phyloP scores from a whole-genome alignment of 148 eudicot genomes.

The Rhododendron ferrugineum region DNA sequence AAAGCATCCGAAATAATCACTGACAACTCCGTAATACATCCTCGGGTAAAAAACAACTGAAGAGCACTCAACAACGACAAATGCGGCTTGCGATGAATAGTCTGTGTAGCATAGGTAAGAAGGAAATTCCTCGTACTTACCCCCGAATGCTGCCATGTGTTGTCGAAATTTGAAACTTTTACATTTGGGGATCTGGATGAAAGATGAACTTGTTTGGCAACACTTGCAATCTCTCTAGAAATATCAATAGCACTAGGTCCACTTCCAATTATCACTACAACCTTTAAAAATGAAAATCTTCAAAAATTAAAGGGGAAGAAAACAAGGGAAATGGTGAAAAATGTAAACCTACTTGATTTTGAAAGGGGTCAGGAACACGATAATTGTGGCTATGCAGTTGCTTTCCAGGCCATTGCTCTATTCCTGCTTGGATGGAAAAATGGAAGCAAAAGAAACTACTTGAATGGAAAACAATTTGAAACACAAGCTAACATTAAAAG shows the following conservation, averaged over 20 bases:
- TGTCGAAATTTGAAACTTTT: conserved; percentile 29
- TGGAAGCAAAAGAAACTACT: background rate
- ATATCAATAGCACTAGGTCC: conserved; percentile 57
- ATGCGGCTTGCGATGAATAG: background rate
- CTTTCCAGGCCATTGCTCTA: conserved; percentile 54
- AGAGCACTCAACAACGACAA: no score
- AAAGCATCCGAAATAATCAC: no score
- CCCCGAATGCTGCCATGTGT: conserved; percentile 47
- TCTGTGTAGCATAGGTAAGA: background rate
- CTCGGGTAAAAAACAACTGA: no score
- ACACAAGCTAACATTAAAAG: background rate
- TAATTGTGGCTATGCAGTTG: conserved; percentile 75
- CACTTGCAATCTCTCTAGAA: conserved; percentile 38
- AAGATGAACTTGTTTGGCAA: conserved; percentile 64
- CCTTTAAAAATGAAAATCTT: conserved; percentile 20
- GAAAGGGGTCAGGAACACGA: conserved; percentile 51
- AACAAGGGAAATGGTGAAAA: background rate
- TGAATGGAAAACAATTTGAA: background rate
- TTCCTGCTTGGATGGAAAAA: conserved; percentile 27
- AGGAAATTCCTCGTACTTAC: conserved; percentile 9
- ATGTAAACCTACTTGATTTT: conserved; percentile 16
- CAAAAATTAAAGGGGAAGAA: background rate
- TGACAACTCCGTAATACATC: no score
- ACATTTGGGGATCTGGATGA: conserved; percentile 46
- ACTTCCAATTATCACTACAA: conserved; percentile 53